These are phyloP conservation scores for Fusarium sublunatum DNA, from an alignment of 2,329 filamentous ascomycete species.

Conservation along the genomic window DNA sequence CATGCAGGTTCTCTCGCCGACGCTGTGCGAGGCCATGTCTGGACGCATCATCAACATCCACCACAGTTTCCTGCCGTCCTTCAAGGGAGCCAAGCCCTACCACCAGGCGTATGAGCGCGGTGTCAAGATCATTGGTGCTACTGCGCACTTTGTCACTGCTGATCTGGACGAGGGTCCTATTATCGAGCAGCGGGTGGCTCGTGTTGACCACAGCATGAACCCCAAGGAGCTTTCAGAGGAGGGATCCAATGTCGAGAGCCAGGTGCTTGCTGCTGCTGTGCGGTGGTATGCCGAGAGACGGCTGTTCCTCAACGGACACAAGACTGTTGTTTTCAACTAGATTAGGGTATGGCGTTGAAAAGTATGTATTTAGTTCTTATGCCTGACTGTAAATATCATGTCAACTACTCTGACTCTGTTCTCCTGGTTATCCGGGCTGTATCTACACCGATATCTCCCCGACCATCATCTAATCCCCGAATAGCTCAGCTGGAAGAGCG, in stretches of 20 bases:
- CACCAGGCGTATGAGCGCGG: slow-evolving; percentile 88
- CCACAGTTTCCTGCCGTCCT: slow-evolving; percentile 85
- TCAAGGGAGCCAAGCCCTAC: slow-evolving; percentile 90
- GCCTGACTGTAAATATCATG: too few species aligned
- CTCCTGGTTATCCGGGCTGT: neutral
- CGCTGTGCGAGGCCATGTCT: slow-evolving; percentile 80
- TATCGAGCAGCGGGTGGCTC: slow-evolving; percentile 83
- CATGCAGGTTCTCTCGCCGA: slow-evolving; percentile 86
- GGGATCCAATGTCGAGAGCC: slow-evolving; percentile 85
- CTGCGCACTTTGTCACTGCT: slow-evolving; percentile 86
- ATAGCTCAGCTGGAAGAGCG: slow-evolving; percentile 47
- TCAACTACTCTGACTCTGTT: neutral
- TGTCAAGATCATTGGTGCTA: slow-evolving; percentile 89
- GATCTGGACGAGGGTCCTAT: slow-evolving; percentile 89
- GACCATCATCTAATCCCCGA: slow-evolving; percentile 27
- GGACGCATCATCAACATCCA: slow-evolving; percentile 94
- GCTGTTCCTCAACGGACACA: slow-evolving; percentile 81
- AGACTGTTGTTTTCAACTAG: slow-evolving; percentile 79
- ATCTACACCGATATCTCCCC: neutral
- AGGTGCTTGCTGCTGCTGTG: slow-evolving; percentile 82
- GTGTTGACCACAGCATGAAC: slow-evolving; percentile 81
- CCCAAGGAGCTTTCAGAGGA: slow-evolving; percentile 82
- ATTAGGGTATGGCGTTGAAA: slow-evolving; percentile 2
- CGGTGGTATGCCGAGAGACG: slow-evolving; percentile 85
- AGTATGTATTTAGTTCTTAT: slow-evolving; percentile 7